These are phyloP conservation scores for Neofusicoccum umdonicola DNA, from an alignment of 2,329 filamentous ascomycete genomes.

Conservation along the genomic window DNA sequence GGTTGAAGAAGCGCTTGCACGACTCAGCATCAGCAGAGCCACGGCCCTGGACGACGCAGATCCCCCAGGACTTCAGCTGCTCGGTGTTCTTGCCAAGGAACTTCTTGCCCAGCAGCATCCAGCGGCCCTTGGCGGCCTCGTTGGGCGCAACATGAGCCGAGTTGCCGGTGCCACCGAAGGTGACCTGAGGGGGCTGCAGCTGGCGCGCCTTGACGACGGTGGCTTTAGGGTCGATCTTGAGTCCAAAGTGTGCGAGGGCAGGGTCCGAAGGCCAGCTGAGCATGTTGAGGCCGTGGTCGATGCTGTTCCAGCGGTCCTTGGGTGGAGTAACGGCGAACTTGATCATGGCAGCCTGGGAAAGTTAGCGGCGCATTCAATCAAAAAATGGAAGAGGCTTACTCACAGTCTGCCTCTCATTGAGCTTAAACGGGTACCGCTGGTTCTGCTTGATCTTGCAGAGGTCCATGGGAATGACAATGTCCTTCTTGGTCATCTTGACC, in stretches of 20 bases:
- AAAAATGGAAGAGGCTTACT: constrained; percentile 26
- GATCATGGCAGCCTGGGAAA: constrained; percentile 67
- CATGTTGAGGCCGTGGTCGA: constrained; percentile 65
- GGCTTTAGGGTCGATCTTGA: constrained; percentile 65
- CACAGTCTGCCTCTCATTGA: constrained; percentile 63
- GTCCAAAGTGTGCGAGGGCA: constrained; percentile 69
- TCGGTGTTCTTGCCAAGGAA: constrained; percentile 66
- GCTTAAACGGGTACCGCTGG: constrained; percentile 58
- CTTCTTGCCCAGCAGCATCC: constrained; percentile 81
- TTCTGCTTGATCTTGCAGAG: constrained; percentile 52
- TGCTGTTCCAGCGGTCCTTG: constrained; percentile 62
- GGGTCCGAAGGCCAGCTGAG: constrained; percentile 68
- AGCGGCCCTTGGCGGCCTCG: constrained; percentile 65
- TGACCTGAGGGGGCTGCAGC: constrained; percentile 67
- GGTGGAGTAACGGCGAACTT: constrained; percentile 85
- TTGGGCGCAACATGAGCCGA: constrained; percentile 25
- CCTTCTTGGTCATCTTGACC: constrained; percentile 57
- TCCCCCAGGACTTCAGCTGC: constrained; percentile 70
- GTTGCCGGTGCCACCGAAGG: constrained; percentile 52
- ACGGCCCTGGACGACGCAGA: constrained; percentile 63
- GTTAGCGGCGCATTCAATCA: not conserved
- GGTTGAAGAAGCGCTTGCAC: constrained; percentile 54
- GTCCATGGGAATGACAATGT: constrained; percentile 57
- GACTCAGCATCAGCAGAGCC: constrained; percentile 46
- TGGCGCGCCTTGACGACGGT: constrained; percentile 65